Base-by-base conservation (phyloP, 1,284 basidiomycete genomes). In the Inonotus obliquus region DNA sequence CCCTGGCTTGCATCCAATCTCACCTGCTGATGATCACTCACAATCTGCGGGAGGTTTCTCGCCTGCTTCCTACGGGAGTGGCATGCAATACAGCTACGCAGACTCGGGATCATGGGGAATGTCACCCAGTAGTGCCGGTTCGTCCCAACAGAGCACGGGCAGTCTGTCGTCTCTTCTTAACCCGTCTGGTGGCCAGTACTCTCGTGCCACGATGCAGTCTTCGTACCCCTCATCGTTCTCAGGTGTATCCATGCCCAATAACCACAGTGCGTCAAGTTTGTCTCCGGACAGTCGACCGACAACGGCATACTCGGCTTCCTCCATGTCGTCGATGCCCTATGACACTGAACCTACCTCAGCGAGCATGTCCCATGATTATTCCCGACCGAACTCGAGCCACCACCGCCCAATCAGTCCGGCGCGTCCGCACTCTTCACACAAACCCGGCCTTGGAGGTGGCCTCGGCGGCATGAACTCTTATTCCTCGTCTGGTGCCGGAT, bases 241-340 rank as follows among this genome's bases (percentile, higher is more conserved):
- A 14, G 81, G 80, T 29, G 79, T 88, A 72, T 84, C 84, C 38
- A 80, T 88, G 77, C 80, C 83, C 55, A 75, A 76, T 51, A 86
- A 87, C 65, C 86, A 87, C 65, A 86, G 81, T 48, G 79, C 84
- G 4, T 87, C 86, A 0, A 88, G 87, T 3, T 72, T 89, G 63
- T 92, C 90, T 1, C 90, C 91, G 2, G 90, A 92, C 70, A 89
- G 87, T 72, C 83, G 90, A 55, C 90, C 90, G 2, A 87, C 85
- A 1, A 91, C 90, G 0, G 89, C 90, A 13, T 92, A 92, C 72
- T 91, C 89, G 29, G 88, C 89, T 60, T 85, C 87, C 1, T 90
- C 88, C 14, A 86, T 89, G 67, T 86, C 85, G 0, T 89, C 87
- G 14, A 70, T 89, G 65, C 79, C 85, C 1, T 91, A 90, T 71